phyloP scores from a whole-genome alignment of 441 rosid genomes.

The Erysimum pusillum region DNA sequence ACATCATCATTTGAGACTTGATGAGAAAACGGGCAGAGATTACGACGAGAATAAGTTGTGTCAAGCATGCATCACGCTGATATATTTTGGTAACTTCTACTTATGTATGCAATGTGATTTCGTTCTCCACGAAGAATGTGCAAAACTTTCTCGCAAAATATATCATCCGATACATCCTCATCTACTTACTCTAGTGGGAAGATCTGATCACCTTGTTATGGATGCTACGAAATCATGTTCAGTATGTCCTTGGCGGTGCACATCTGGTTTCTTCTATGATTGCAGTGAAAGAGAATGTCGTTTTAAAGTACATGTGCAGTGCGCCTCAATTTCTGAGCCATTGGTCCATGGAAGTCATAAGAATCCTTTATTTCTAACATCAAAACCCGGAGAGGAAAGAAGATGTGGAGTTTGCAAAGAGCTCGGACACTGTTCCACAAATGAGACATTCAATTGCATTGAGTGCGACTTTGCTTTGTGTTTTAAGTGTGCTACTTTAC shows the following conservation, averaged over 20 bases:
- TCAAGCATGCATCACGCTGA: slow-evolving; percentile 1
- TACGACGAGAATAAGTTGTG: background rate
- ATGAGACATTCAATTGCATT: no score
- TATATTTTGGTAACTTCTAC: background rate
- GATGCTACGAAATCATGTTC: background rate
- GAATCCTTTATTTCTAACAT: slow-evolving; percentile 23
- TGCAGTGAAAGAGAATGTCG: background rate
- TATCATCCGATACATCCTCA: slow-evolving; percentile 8
- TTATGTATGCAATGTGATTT: slow-evolving; percentile 15
- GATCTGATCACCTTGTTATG: background rate
- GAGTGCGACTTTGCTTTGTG: no score
- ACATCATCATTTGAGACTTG: background rate
- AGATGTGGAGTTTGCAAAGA: slow-evolving; percentile 4
- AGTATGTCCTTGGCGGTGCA: background rate
- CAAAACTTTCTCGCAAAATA: background rate
- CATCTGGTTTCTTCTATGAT: slow-evolving; percentile 2
- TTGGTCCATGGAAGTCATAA: background rate
- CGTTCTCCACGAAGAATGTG: background rate
- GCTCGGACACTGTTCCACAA: no score
- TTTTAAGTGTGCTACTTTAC: no score
- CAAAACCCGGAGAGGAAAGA: background rate
- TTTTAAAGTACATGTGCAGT: slow-evolving; percentile 3
- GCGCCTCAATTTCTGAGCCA: slow-evolving; percentile 7
- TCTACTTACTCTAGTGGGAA: background rate
- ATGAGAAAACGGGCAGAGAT: no score